These are phyloP conservation scores for Rubroboletus satanas DNA, from an alignment of 768 basidiomycete genomes.

Conservation along the genomic window DNA sequence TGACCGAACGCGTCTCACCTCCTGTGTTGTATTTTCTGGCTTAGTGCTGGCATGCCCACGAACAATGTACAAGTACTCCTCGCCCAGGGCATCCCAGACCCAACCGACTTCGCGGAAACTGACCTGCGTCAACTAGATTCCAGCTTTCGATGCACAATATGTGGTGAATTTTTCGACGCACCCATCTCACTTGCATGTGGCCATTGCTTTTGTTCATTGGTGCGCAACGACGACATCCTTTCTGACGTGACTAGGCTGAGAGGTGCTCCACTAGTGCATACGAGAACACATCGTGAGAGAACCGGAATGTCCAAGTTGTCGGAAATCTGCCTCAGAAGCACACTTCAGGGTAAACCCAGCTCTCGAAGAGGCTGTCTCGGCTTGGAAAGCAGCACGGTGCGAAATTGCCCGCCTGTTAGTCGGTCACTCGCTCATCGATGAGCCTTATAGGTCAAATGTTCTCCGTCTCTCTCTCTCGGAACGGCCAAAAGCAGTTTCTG, in stretches of 20 bases:
- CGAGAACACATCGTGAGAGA: constrained; percentile 53
- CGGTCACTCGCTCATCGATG: background rate
- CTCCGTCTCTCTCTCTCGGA: constrained; percentile 40
- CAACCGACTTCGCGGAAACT: constrained; percentile 64
- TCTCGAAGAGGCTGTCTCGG: constrained; percentile 64
- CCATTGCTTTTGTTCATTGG: constrained; percentile 78
- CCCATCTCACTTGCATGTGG: constrained; percentile 75
- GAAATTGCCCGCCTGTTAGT: constrained; percentile 4
- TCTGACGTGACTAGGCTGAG: constrained; percentile 5
- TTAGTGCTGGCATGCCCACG: constrained; percentile 17
- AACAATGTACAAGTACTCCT: constrained; percentile 32
- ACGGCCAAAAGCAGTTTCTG: constrained; percentile 12
- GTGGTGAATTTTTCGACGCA: constrained; percentile 66
- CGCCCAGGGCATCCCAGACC: constrained; percentile 47
- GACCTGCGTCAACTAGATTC: constrained; percentile 62
- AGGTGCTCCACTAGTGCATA: constrained; percentile 53
- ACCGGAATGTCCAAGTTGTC: constrained; percentile 71
- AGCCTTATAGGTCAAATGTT: constrained; percentile 38
- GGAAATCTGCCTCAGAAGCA: constrained; percentile 53
- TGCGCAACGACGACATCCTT: constrained; percentile 33
- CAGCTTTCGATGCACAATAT: constrained; percentile 70
- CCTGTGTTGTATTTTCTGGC: background rate
- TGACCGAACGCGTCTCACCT: constrained; percentile 15
- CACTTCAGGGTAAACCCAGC: constrained; percentile 64
- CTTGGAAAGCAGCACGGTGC: constrained; percentile 73